Evolutionary conservation across 2,329 filamentous ascomycete species (phyloP).

Genomic region (Albophoma yamanashiensis): DNA sequence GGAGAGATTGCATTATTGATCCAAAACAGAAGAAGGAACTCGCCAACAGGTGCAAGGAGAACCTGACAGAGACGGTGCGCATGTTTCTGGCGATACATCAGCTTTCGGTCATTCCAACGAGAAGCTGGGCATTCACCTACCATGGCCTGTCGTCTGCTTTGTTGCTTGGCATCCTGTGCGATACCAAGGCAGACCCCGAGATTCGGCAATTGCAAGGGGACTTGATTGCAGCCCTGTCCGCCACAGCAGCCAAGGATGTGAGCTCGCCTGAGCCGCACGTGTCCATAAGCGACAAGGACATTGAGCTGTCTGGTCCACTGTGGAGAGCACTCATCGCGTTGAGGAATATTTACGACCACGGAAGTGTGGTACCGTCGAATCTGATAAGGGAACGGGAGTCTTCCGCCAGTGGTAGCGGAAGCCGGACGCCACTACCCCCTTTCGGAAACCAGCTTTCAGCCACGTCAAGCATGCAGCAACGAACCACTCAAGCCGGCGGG

Average conservation of each 20-base stretch:
- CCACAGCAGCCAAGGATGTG: constrained; percentile 52
- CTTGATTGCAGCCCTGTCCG: constrained; percentile 51
- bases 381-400: constrained; percentile 38
- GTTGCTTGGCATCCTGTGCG: constrained; percentile 50
- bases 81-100: constrained; percentile 64
- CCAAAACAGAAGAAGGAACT: constrained; percentile 41
- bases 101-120: constrained; percentile 53
- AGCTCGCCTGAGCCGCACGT: constrained; percentile 43
- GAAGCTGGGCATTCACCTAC: constrained; percentile 59
- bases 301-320: constrained; percentile 50
- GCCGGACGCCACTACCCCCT: constrained; percentile 27
- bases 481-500: constrained; percentile 18
- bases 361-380: constrained; percentile 40
- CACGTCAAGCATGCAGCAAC: constrained; percentile 13
- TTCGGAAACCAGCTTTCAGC: constrained; percentile 13
- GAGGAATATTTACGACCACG: constrained; percentile 57
- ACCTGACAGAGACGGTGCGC: constrained; percentile 53
- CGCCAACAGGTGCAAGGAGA: constrained; percentile 48
- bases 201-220: constrained; percentile 54
- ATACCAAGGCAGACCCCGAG: constrained; percentile 53
- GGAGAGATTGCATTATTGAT: constrained; percentile 41
- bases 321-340: constrained; percentile 50
- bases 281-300: constrained; percentile 45
- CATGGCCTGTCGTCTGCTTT: constrained; percentile 56
- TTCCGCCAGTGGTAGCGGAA: constrained; percentile 33